Evolutionary conservation across 2,329 filamentous ascomycete genomes (phyloP).

Genomic region (Cordyceps cicadae): DNA sequence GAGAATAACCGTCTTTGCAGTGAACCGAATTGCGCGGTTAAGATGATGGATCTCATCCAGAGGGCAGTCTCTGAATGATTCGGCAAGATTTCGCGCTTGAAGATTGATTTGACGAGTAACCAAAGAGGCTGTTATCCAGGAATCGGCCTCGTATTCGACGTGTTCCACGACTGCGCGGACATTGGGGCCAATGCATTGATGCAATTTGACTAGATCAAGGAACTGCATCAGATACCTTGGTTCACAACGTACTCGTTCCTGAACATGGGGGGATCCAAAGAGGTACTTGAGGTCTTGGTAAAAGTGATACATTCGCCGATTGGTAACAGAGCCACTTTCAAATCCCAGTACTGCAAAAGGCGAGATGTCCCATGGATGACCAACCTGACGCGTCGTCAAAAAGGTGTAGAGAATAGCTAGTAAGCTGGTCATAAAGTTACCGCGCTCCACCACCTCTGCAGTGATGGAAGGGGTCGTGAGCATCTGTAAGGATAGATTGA

Average conservation of each 20-base stretch:
- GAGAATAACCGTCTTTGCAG: constrained; percentile 76
- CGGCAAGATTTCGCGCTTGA: constrained; percentile 78
- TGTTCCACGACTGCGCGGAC: constrained; percentile 85
- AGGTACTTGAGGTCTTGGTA: constrained; percentile 91
- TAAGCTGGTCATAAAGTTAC: constrained; percentile 90
- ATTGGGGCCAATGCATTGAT: constrained; percentile 96
- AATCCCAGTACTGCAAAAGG: constrained; percentile 82
- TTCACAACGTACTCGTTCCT: constrained; percentile 73
- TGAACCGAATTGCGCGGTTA: constrained; percentile 61
- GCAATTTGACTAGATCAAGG: constrained; percentile 87
- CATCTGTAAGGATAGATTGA: constrained; percentile 94
- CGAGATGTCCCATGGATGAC: constrained; percentile 82
- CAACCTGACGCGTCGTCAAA: constrained; percentile 89
- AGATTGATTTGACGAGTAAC: constrained; percentile 93
- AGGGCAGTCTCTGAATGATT: constrained; percentile 67
- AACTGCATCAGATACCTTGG: constrained; percentile 88
- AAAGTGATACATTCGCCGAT: constrained; percentile 94
- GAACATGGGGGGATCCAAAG: constrained; percentile 79
- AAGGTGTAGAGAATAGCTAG: constrained; percentile 98
- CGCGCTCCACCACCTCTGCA: constrained; percentile 85
- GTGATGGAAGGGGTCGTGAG: constrained; percentile 95
- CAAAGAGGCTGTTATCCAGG: constrained; percentile 93
- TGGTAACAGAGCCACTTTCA: constrained; percentile 89
- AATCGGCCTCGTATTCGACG: constrained; percentile 95
- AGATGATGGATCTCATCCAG: constrained; percentile 59